Evolutionary conservation across 495 filamentous ascomycete species (phyloP), one percentile per base, ranked within the genome.

Genomic region (Xylona heveae): DNA sequence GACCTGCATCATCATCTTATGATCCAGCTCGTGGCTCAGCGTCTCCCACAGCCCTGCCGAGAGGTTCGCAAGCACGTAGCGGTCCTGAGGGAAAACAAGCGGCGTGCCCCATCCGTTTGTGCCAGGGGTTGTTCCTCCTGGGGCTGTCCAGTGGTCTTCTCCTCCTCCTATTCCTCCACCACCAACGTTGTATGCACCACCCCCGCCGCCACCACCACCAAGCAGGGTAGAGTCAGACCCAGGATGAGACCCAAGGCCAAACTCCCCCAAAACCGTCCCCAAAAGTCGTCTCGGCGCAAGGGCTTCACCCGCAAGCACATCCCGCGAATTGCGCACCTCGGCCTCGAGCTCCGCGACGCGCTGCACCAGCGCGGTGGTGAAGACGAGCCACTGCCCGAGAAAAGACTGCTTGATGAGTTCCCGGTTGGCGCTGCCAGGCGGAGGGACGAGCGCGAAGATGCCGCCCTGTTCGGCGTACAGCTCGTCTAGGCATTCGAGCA

Each of bases 51-150:
- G 30, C 6, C n/a, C 30, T 2, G 2, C 15, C 5, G 14, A 19
- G 4, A 32, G 14, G 19, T 4, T 3, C 18, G 18, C 30, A 4
- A 32, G 30, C 8, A 32, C 10, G n/a, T 19, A 32, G 30, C 30
- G 30, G 30, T 32, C 30, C 14, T 32, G 30, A 5, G 30, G 30
- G 30, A 32, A 32, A 6, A 20, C 30, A 2, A 32, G 3, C 4
- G 30, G 30, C 8, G 18, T 18, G 15, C 30, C 30, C 5, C 13
- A 18, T 29, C 17, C 15, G 30, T 32, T 4, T n/a, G 23, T 25
- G 12, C 12, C 23, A 7, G 7, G 8, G 23, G 8, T 25, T 25
- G 23, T 25, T 12, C 23, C 7, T 7, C 7, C 7, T 25, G 23
- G 7, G 8, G 23, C 23, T 25, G 23, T 25, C n/a, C n/a, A n/a